Base-by-base conservation (phyloP, 805 yeast genomes). In the Pichia membranifaciens region DNA sequence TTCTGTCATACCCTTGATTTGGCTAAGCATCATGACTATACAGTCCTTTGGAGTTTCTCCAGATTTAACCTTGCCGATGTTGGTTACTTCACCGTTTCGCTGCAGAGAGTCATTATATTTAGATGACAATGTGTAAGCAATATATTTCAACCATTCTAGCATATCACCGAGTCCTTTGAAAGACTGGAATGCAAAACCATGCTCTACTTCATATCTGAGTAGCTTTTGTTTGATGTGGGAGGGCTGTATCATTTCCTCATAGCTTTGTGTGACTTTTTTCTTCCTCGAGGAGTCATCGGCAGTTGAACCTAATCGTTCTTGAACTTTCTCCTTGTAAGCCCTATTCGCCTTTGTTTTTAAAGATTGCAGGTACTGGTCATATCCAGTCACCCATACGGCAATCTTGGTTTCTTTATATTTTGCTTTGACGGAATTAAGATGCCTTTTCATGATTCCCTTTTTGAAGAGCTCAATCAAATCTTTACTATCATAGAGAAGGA, bases 1-100 rank as follows among this genome's bases (percentile, higher is more conserved):
- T 9, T 70, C 72, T 2, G 85, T 81, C 73, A 84, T 72, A 52
- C 72, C 67, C 46, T 77, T 79, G 52, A 84, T 72, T 48, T 82
- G 82, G 44, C 74, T 70, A 23, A 84, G 52, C 46, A 80, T 71
- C 52, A 75, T 74, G 4, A 70, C 52, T 54, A 71, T 75, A 0
- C 80, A 72, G 38, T 76, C 76, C 21, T 64, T 62, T 3, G 66
- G 54, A 54, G 73, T 75, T 12, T 67, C 62, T 0, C 85, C 85
- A 5, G 85, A 78, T 56, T 69, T 74, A 10, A 81, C 72, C 1
- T 61, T 66, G 4, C 82, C 81, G 8, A 84, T 61, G 52, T 77
- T 79, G 1, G 83, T 73, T 46, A 79, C 69, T 34, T 74, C 75
- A 48, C 71, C 68, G 57, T 79, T 75, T 51, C 87, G 62, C 50